Evolutionary conservation across 2,329 filamentous ascomycete species (phyloP), one percentile per base, ranked within the genome.

Genomic region (Colletotrichum sp.): DNA sequence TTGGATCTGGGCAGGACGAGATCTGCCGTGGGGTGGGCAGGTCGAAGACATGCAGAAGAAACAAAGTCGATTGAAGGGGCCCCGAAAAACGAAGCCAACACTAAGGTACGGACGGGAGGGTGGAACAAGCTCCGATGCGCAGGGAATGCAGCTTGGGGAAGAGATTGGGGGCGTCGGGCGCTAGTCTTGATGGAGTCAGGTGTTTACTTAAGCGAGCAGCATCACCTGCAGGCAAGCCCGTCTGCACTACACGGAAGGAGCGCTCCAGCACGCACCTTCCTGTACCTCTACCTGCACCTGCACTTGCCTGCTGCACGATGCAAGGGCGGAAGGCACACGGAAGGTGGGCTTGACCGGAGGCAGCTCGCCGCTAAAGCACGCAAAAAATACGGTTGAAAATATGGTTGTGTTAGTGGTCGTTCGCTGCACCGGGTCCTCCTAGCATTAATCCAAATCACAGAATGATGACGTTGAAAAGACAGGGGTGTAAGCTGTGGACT

Each of bases 21-120:
- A 71, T 71, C 39, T 74, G 61, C 57, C 15, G 26, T 52, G 52
- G 24, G 24, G 26, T 30, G 52, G 36, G 6, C 34, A 18, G 9
- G 39, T 73, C 39, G 64, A 75, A 75, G 69, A 64, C 52, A 63
- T 64, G 63, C 43, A 75, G 43, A 75, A 75, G 63, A 75, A 75
- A 60, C 39, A 67, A 75, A 32, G 15, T 69, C 24, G 13, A 68
- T 61, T 64, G 48, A 52, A 74, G 67, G 60, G 60, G 32, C 67
- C 7, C 43, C 26, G 39, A 71, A 59, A 71, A 74, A 60, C 70
- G 66, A 28, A 66, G 61, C 59, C 61, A 63, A 43, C 43, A 52
- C 43, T 52, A 52, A 52, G 43, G 43, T 52, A 43, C n/a, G 57
- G 59, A 30, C 57, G 36, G 63, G 48, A 66, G 67, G 34, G 48